Conservation (phyloP, 2,329 filamentous ascomycete genomes). For the Monilinia laxa region DNA sequence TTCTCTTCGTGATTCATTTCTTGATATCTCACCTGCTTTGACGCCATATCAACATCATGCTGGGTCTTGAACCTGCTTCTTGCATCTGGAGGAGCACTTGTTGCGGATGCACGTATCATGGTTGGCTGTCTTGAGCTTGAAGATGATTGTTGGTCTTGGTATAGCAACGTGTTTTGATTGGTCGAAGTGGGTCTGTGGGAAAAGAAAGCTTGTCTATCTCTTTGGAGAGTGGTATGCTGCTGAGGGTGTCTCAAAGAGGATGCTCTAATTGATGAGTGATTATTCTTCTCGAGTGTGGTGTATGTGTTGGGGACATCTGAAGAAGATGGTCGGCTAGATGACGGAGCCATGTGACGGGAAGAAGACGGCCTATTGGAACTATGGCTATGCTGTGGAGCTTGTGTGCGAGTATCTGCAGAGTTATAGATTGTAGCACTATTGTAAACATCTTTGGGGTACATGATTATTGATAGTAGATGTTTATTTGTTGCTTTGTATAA, state of each 20-base stretch:
- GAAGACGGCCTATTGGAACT: neutral
- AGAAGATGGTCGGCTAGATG: neutral
- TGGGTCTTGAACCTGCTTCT: slow-evolving; percentile 14
- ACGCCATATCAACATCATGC: slow-evolving; percentile 28
- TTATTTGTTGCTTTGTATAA: neutral
- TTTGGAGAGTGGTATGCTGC: neutral
- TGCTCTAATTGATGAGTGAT: neutral
- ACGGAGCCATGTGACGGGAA: neutral
- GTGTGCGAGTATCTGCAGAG: neutral
- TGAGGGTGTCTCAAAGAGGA: neutral
- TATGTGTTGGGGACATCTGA: neutral
- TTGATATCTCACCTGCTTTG: slow-evolving; percentile 25
- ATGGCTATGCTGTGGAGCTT: neutral
- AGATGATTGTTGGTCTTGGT: slow-evolving; percentile 1
- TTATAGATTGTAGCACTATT: slow-evolving; percentile 6
- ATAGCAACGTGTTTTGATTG: neutral
- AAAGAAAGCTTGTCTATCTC: slow-evolving; percentile 6
- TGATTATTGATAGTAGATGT: neutral
- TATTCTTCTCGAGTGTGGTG: slow-evolving; percentile 4
- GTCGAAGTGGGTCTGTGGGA: neutral
- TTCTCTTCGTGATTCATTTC: slow-evolving; percentile 25
- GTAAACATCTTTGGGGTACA: slow-evolving; percentile 20
- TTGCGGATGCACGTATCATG: slow-evolving; percentile 2
- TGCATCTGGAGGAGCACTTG: slow-evolving; percentile 7
- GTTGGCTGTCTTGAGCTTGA: neutral